phyloP scores from a whole-genome alignment of 2,329 filamentous ascomycete species.

The Teratosphaeria pseudoeucalypti region DNA sequence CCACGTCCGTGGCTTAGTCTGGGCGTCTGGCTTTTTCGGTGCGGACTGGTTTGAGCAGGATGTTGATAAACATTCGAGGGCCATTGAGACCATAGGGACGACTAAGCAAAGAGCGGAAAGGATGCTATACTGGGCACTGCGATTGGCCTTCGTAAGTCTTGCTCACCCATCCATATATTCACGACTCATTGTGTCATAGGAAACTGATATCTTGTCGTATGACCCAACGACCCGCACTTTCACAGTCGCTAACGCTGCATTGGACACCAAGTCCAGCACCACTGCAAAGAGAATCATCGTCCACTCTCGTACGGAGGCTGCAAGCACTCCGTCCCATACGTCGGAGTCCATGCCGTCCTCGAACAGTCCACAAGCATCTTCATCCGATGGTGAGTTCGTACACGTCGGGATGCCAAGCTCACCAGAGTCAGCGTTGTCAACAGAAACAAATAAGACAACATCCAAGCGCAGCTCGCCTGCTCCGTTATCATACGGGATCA shows the following conservation, averaged over 20 bases:
- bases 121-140: constrained; percentile 2
- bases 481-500: background rate
- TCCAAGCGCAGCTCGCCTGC: background rate
- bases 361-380: background rate
- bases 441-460: background rate
- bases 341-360: background rate
- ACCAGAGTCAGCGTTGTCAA: background rate
- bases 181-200: background rate
- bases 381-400: constrained; percentile 1
- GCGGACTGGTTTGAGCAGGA: constrained; percentile 48
- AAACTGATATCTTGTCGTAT: background rate
- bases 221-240: background rate
- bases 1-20: constrained; percentile 51
- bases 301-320: background rate
- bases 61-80: constrained; percentile 2
- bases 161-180: background rate
- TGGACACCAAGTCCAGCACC: background rate
- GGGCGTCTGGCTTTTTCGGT: constrained; percentile 48
- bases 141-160: constrained; percentile 4
- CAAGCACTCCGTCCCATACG: background rate
- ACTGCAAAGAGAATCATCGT: background rate
- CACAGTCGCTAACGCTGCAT: background rate
- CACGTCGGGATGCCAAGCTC: background rate
- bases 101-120: background rate
- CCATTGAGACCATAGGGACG: constrained; percentile 1